Evolutionary conservation across 257 asterid genomes (phyloP), one percentile per base, ranked within the genome.

Genomic region (Petunia secreta): DNA sequence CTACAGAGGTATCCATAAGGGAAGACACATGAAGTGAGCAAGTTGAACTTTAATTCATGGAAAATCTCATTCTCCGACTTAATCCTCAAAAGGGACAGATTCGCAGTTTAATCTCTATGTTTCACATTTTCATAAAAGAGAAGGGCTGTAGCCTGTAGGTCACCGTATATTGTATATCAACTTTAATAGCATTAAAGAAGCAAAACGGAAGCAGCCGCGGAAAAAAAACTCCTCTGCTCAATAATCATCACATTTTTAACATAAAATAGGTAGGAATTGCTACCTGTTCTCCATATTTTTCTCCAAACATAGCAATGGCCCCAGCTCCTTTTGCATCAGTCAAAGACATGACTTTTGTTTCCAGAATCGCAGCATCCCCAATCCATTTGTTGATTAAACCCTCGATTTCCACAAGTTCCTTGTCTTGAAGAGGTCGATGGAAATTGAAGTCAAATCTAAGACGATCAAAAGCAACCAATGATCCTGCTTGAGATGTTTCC

Each of bases 401-500:
- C 82, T 95, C 99, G n/a, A 95, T 91, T 83, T 92, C 97, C 69
- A 80, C 71, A 55, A 95, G 85, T 87, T 95, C 98, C 64, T 86
- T 73, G 63, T 95, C 98, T 43, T 50, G 83, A 65, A 95, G 91
- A 82, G 99, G 89, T 44, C 99, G 85, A 79, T 86, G 96, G 90
- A 93, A 95, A 84, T 92, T 92, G 89, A 93, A 95, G 84, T 95
- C 99, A 78, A 95, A 95, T 69, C 99, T 86, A 62, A 95, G 95
- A 63, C 98, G 99, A 78, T 92, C 97, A 84, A 93, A 93, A 54
- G 92, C 95, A 85, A 95, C 98, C 89, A 95, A 81, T 6, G 99
- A 95, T 80, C 99, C 99, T 13, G 99, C 99, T 87, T 95, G 99
- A 53, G 99, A 93, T 80, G 98, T 93, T 85, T 95, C 99, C 82